These are phyloP conservation scores for Corymbia citriodora DNA, from an alignment of 441 rosid genomes.

Conservation along the genomic window DNA sequence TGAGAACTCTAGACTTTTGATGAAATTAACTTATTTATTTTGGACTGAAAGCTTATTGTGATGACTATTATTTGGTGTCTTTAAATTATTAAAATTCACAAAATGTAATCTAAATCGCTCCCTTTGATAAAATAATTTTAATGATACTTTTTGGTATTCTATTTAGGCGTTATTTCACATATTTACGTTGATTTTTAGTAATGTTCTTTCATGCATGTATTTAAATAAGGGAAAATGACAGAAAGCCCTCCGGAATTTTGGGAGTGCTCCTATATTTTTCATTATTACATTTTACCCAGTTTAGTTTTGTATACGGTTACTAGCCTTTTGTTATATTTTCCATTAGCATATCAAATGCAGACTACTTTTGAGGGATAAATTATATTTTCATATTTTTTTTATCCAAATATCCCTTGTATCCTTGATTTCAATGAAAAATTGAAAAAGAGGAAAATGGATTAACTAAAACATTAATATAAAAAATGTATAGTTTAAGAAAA, in stretches of 20 bases:
- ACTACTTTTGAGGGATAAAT: neutral
- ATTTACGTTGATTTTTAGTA: neutral
- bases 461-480: too few relatives aligned
- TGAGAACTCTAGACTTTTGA: neutral
- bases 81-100: neutral
- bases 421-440: neutral
- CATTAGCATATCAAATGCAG: neutral
- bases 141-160: neutral
- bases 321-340: neutral
- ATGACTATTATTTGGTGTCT: neutral
- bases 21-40: neutral
- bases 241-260: too few relatives aligned
- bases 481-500: too few relatives aligned
- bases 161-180: too few relatives aligned
- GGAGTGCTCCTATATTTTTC: too few relatives aligned
- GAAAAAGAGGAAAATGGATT: too few relatives aligned
- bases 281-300: neutral
- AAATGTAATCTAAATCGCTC: neutral
- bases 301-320: neutral
- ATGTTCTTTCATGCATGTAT: neutral
- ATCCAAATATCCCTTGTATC: neutral
- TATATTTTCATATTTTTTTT: too few relatives aligned
- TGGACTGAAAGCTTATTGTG: neutral
- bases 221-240: too few relatives aligned
- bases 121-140: too few relatives aligned